Evolutionary conservation across 2,329 filamentous ascomycete species (phyloP), one percentile per base, ranked within the genome.

Genomic region (Sarocladium kiliense): DNA sequence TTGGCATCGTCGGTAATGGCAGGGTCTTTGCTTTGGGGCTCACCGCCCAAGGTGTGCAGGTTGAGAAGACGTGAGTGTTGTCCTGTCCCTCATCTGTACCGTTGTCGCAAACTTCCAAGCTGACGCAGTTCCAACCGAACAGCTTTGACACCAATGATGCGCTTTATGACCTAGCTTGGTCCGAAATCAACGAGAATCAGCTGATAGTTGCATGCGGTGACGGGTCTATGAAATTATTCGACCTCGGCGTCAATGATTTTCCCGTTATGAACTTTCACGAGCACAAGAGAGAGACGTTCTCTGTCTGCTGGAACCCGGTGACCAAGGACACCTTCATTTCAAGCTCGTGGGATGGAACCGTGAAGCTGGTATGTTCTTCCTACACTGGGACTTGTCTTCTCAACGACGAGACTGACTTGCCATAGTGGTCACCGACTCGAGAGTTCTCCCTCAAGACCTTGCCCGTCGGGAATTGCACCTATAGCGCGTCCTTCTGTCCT

Each of bases 91-190:
- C 27, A 5, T n/a, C 41, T 19, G 32, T 21, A n/a, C 32, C 16
- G 2, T 27, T 37, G 41, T 54, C 36, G 37, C 14, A 36, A 19
- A 47, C 3, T n/a, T n/a, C n/a, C n/a, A 23, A 4, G 27, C 47
- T 51, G 47, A 32, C 47, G 27, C 19, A 25, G 7, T 27, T 30
- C 14, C 18, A 4, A 34, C 5, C 12, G 10, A 11, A n/a, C 62
- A 93, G 89, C 67, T 99, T 93, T 75, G 93, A 97, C 66, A 99
- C 94, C 11, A 95, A 97, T 76, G 94, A 99, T 71, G 89, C 92
- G 44, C 87, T 97, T 60, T 99, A 96, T 72, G 94, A 99, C 73
- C 79, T 94, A 54, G 83, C 92, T 25, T 97, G 94, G 91, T 96
- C 91, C 18, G 94, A 99, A 75, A 84, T 91, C 62, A 92, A 99